Conservation (phyloP, 148 eudicot genomes). For the Rhododendron ovatum region DNA sequence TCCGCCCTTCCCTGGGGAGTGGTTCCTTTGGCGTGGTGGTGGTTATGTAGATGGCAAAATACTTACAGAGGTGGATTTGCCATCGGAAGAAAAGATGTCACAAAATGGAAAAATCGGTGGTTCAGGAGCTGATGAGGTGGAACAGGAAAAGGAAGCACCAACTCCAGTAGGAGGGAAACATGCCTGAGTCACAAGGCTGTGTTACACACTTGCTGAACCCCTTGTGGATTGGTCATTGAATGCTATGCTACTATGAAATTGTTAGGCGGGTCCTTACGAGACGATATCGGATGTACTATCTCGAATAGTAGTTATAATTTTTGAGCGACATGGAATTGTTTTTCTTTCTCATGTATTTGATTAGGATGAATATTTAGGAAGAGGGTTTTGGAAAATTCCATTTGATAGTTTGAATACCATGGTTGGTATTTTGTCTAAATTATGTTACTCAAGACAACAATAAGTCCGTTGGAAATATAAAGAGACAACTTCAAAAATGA, state of each 20-base stretch:
- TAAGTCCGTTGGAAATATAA: no score
- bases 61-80: conserved; percentile 50
- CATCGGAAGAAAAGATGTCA: conserved; percentile 64
- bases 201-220: not conserved
- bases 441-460: not conserved
- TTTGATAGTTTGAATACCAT: no score
- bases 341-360: not conserved
- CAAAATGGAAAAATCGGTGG: conserved; percentile 24
- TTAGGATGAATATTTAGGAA: not conserved
- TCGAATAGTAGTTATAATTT: not conserved
- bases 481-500: no score
- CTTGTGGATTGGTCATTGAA: not conserved
- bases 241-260: not conserved
- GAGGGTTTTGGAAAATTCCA: not conserved
- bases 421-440: not conserved
- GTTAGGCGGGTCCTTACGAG: not conserved
- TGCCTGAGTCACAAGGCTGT: not conserved
- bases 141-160: conserved; percentile 41
- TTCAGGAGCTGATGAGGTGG: conserved; percentile 18
- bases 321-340: not conserved
- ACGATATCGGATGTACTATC: not conserved
- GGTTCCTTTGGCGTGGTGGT: conserved; percentile 64
- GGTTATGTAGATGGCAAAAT: conserved; percentile 35
- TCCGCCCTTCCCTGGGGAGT: conserved; percentile 68
- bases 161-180: conserved; percentile 14